Evolutionary conservation across 2,329 filamentous ascomycete species (phyloP), one percentile per base, ranked within the genome.

Genomic region (Cordyceps sp.): DNA sequence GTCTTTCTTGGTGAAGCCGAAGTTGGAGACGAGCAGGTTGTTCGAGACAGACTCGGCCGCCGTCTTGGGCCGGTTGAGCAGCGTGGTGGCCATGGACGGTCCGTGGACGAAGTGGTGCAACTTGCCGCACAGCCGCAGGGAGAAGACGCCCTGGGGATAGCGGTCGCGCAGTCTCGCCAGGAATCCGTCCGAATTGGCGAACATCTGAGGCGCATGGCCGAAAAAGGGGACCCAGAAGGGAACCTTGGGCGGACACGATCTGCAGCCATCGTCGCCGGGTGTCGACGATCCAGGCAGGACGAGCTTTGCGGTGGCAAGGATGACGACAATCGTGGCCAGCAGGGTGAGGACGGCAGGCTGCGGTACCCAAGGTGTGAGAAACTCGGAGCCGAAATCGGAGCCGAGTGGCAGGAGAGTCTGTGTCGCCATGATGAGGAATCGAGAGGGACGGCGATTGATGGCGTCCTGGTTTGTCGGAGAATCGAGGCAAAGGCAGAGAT

Each of bases 161-260:
- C 41, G 41, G 18, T 45, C 39, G n/a, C 47, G 44, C 15, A 58
- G 42, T 9, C 45, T 31, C 20, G 42, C 35, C 27, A 58, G 41
- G 18, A 54, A 52, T 14, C 39, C 37, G 5, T 45, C 42, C n/a
- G 40, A 37, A 36, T 43, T 43, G 30, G 49, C 32, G 15, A 41
- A 37, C 36, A 58, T 43, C 26, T 49, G 50, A 1, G 52, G 49
- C 10, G 46, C 40, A 27, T 59, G 54, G 12, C 54, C 54, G 5
- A 59, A 25, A 12, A 50, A 43, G 1, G 55, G 55, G 2, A 58
- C 30, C 49, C 51, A 57, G 31, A 49, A 54, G 3, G 50, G 46
- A 2, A 50, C 52, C 30, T 40, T 37, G 6, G 45, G 42, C 10
- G 49, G 47, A 4, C 32, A 26, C 10, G 26, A 21, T 8, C 31